Evolutionary conservation across 495 filamentous ascomycete species (phyloP), one percentile per base, ranked within the genome.

Genomic region (Emericellopsis terricola): DNA sequence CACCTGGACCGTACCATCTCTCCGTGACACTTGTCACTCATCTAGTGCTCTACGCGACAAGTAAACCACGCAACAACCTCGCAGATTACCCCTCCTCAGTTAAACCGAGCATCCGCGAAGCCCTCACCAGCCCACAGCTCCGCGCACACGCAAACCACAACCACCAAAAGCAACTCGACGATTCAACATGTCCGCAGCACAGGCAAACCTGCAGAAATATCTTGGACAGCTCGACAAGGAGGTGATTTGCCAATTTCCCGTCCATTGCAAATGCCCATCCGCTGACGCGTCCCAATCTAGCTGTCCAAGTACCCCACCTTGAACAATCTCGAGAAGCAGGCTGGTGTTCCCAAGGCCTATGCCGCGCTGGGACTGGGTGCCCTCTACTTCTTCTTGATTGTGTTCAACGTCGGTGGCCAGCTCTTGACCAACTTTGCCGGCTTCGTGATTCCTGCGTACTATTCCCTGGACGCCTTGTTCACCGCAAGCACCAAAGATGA

Each of bases 401-500:
- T 96, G 69, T 91, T 99, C 70, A 99, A 99, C 71, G 86, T 94
- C 45, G 89, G 83, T 40, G 87, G 89, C 49, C 81, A 89, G 55
- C 79, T 96, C 55, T 72, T 99, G 42, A 89, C 91, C 52, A 99
- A 99, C 63, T 62, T 91, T 41, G 91, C 91, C 34, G 89, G 89
- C 34, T 99, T 96, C 52, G 53, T 86, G 33, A 66, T 99, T 40
- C 89, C 89, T 31, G 86, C 77, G 38, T 99, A 99, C 66, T 99
- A 94, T 56, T 94, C 86, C 23, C 64, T 99, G 27, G 68, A 77
- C 41, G 87, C 89, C 15, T 62, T 99, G 38, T 96, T 96, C 62
- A 84, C 74, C 38, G 46, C 72, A 17, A 60, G 59, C 49, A 93
- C 81, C 53, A 47, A 65, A 28, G 91, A 99, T 62, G 89, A 96